Conservation (phyloP, 2,329 filamentous ascomycete genomes). For the Ophiobolus disseminans region DNA sequence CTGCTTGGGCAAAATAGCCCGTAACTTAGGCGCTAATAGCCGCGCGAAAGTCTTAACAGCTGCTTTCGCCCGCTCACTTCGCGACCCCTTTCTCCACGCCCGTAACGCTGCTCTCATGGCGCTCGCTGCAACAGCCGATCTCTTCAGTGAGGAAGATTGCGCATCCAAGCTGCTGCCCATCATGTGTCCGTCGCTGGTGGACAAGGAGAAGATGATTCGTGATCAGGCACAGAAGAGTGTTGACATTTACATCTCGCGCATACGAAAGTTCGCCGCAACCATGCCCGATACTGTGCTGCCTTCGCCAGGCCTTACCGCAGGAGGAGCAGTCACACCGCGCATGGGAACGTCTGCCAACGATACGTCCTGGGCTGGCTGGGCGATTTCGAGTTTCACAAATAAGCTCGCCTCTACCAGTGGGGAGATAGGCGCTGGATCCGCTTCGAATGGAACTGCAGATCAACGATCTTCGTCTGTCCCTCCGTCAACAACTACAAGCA, state of each 20-base stretch:
- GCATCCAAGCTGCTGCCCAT: slow-evolving; percentile 82
- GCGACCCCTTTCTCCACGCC: slow-evolving; percentile 94
- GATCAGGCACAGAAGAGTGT: slow-evolving; percentile 91
- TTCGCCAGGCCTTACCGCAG: slow-evolving; percentile 61
- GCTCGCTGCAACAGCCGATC: slow-evolving; percentile 81
- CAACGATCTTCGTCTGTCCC: slow-evolving; percentile 59
- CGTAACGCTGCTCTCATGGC: slow-evolving; percentile 89
- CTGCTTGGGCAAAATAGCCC: slow-evolving; percentile 93
- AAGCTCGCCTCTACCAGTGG: slow-evolving; percentile 85
- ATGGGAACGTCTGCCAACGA: slow-evolving; percentile 81
- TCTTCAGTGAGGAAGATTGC: slow-evolving; percentile 89
- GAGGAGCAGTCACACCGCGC: slow-evolving; percentile 63
- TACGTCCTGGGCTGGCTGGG: slow-evolving; percentile 89
- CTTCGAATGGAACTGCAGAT: slow-evolving; percentile 50
- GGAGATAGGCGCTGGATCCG: slow-evolving; percentile 71
- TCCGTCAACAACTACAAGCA: slow-evolving; percentile 55
- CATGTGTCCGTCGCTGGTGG: slow-evolving; percentile 82
- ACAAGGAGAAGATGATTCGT: slow-evolving; percentile 93
- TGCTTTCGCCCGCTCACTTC: slow-evolving; percentile 85
- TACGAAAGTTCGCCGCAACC: slow-evolving; percentile 76
- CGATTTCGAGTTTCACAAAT: slow-evolving; percentile 97
- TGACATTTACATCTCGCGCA: slow-evolving; percentile 81
- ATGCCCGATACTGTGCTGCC: slow-evolving; percentile 85
- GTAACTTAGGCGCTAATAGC: slow-evolving; percentile 76
- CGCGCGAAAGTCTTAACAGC: slow-evolving; percentile 90